phyloP scores from a whole-genome alignment of 257 asterid species.

The Penstemon davidsonii region DNA sequence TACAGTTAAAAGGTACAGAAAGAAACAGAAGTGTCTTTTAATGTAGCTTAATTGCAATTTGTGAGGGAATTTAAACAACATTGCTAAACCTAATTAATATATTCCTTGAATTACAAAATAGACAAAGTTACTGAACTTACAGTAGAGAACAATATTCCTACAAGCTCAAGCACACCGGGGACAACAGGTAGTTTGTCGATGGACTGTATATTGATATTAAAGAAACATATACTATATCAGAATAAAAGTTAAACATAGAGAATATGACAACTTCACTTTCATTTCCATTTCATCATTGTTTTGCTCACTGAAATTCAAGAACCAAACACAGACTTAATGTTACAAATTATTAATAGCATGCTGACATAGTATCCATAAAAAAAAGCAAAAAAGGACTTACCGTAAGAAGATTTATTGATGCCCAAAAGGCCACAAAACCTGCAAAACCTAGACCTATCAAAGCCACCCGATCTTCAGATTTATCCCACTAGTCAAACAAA shows the following conservation, averaged over 20 bases:
- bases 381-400: conserved; percentile 40
- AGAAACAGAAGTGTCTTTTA: neutral
- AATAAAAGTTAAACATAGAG: conserved; percentile 13
- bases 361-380: neutral
- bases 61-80: neutral
- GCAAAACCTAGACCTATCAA: conserved; percentile 89
- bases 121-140: conserved; percentile 46
- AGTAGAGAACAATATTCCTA: conserved; percentile 73
- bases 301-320: too few species aligned
- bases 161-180: conserved; percentile 72
- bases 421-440: conserved; percentile 79
- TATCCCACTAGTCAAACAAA: conserved; percentile 68
- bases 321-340: too few species aligned
- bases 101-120: neutral
- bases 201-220: conserved; percentile 45
- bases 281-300: neutral
- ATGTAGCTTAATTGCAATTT: neutral
- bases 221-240: conserved; percentile 16
- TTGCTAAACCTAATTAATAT: neutral
- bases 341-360: neutral
- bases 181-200: conserved; percentile 72
- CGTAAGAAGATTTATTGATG: conserved; percentile 57
- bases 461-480: conserved; percentile 84
- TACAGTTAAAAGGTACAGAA: conserved; percentile 31
- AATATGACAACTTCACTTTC: neutral